Conservation (phyloP, 148 eudicot genomes). For the Rhododendron kiyosumense region DNA sequence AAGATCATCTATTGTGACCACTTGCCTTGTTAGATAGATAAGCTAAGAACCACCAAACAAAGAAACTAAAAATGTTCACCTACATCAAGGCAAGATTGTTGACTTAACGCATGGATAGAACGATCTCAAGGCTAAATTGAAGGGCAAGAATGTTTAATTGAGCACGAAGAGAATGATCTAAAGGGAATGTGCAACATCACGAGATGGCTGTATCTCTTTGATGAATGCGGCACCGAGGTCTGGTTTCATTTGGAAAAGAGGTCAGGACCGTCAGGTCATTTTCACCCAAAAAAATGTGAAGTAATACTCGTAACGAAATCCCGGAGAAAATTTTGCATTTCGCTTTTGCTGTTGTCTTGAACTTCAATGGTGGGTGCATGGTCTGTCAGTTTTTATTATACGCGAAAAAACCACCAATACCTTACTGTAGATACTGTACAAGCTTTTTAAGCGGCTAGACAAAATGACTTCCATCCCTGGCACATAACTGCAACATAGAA, state of each 20-base stretch:
- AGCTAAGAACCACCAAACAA: neutral
- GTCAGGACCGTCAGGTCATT: neutral
- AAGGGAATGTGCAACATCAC: neutral
- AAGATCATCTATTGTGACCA: neutral
- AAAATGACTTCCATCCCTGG: slow-evolving; percentile 96
- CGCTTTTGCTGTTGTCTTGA: neutral
- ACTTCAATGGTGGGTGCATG: neutral
- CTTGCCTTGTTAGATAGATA: neutral
- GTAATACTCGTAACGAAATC: neutral
- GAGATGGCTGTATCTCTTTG: neutral
- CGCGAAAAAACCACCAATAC: slow-evolving; percentile 23
- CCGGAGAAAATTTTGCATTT: neutral
- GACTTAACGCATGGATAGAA: neutral
- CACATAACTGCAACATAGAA: slow-evolving; percentile 62
- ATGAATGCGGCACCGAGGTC: neutral
- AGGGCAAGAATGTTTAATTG: neutral
- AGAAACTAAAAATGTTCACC: slow-evolving; percentile 2
- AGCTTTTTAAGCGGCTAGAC: slow-evolving; percentile 86
- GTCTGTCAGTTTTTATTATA: neutral
- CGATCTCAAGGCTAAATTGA: neutral
- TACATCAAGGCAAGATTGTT: neutral
- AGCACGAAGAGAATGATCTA: neutral
- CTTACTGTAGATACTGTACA: slow-evolving; percentile 91
- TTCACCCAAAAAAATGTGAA: neutral
- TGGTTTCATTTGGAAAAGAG: neutral